Evolutionary conservation across 73 alveolate species (phyloP), one percentile per base, ranked within the genome.

Genomic region (Urostyla sp.): DNA sequence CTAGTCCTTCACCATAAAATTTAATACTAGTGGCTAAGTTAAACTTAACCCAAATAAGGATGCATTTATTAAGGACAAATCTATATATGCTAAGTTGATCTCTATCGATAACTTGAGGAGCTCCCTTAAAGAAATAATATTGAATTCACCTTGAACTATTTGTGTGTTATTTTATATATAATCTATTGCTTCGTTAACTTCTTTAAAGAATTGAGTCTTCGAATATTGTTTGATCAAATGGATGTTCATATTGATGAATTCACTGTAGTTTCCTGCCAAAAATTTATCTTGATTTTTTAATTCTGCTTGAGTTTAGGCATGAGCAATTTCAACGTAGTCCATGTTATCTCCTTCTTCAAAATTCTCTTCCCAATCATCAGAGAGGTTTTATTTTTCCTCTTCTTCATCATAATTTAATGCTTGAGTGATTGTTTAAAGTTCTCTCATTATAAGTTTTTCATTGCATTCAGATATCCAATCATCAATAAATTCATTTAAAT

Each of bases 71-170:
- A 80, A 69, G 28, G 60, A 56, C 23, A 88, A 13, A 20, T 50
- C 74, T 0, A 88, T 16, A 67, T 80, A 88, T 40, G 73, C 76
- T 15, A 88, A 43, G 45, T 88, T 91, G 44, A 88, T 72, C 30
- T 75, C 90, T n/a, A 82, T 30, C 35, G 87, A 44, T 20, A 88
- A 48, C 67, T 60, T 61, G 0, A 85, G 75, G 40, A 85, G 45
- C 51, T 84, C 89, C 54, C 76, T 80, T 13, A 26, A 46, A 0
- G 63, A 44, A 0, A 75, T 74, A 21, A 75, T 11, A 30, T 59
- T 46, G 21, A 85, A 24, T 43, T 60, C 28, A 30, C 84, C 89
- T 28, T 37, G 24, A 3, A 75, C 24, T 20, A 8, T 37, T 1
- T 34, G 5, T 26, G 45, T 13, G 40, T 85, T 61, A 34, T 48